A percentile compares a stretch with the other conserved stretches of the same genome.
These are phyloP conservation scores for Debaryomycetaceae sp. DNA, from an alignment of 1,139 yeast genomes.

Conservation along the genomic window DNA sequence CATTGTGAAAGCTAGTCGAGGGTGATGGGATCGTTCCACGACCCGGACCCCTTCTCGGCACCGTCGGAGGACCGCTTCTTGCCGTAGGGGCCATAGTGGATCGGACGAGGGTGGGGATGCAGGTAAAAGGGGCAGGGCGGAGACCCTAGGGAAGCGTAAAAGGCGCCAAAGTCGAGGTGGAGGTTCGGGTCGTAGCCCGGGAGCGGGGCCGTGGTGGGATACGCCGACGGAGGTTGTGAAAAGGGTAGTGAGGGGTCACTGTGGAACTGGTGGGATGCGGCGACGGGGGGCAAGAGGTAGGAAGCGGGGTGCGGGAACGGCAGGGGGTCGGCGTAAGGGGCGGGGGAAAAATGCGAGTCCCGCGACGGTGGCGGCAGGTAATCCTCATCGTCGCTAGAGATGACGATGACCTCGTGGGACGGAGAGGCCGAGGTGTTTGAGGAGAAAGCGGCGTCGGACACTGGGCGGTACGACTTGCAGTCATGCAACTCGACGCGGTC, in stretches of 20 bases:
- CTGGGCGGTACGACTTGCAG: conserved; percentile 22
- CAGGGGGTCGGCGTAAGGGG: no score
- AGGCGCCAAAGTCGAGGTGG: conserved; percentile 14
- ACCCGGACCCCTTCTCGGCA: conserved; percentile 16
- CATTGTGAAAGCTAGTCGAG: conserved; percentile 16
- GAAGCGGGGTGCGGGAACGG: no score
- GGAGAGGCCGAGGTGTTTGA: conserved; percentile 2
- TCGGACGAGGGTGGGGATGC: no score
- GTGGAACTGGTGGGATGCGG: conserved; percentile 4
- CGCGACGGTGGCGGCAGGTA: no score
- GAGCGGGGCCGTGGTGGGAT: no score
- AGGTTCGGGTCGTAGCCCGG: conserved; percentile 1
- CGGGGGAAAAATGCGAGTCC: no score
- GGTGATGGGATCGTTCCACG: conserved; percentile 31
- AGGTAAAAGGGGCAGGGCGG: no score
- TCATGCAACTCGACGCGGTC: conserved; percentile 28
- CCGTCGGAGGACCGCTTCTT: conserved; percentile 1
- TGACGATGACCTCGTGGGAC: conserved; percentile 16
- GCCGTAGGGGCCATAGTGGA: neutral
- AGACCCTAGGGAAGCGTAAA: conserved; percentile 1
- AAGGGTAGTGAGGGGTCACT: conserved; percentile 3
- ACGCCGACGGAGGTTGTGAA: no score
- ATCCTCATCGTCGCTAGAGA: conserved; percentile 14
- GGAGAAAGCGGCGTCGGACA: conserved; percentile 13
- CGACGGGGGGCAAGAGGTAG: no score